phyloP scores from a whole-genome alignment of 805 yeast genomes.

The Cyberlindnera euphorbiae region DNA sequence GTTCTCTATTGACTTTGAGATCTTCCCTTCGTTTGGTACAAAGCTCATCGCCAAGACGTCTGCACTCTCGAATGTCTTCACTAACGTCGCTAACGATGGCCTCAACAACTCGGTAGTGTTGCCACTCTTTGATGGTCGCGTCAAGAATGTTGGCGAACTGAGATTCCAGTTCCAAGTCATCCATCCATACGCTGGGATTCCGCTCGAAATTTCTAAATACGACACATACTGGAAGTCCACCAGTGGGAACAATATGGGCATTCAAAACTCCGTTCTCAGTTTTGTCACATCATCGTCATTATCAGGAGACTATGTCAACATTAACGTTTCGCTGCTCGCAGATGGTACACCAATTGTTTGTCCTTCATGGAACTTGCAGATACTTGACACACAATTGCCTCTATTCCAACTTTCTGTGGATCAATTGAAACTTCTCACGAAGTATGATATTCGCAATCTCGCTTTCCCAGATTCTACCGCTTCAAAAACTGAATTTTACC shows the following conservation, averaged over 20 bases:
- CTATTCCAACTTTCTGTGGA: slow-evolving; percentile 47
- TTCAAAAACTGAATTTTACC: slow-evolving; percentile 10
- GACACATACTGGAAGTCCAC: slow-evolving; percentile 98
- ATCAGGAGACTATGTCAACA: slow-evolving; percentile 69
- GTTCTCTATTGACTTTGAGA: slow-evolving; percentile 78
- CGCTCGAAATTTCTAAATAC: slow-evolving; percentile 84
- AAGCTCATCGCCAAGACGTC: slow-evolving; percentile 86
- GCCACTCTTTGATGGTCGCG: slow-evolving; percentile 77
- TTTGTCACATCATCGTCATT: slow-evolving; percentile 90
- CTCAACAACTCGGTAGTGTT: slow-evolving; percentile 40
- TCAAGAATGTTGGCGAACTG: slow-evolving; percentile 78
- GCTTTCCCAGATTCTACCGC: slow-evolving; percentile 4
- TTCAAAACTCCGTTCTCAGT: slow-evolving; percentile 42
- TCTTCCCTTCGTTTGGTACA: slow-evolving; percentile 93
- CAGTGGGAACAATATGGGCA: slow-evolving; percentile 35
- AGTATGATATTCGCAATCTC: slow-evolving; percentile 24
- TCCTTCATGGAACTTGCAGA: slow-evolving; percentile 56
- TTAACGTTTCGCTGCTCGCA: slow-evolving; percentile 63
- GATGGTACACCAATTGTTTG: slow-evolving; percentile 87
- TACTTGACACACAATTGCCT: slow-evolving; percentile 49
- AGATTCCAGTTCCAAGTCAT: slow-evolving; percentile 76
- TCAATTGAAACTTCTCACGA: slow-evolving; percentile 30
- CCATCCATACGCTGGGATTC: slow-evolving; percentile 79
- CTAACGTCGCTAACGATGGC: slow-evolving; percentile 28
- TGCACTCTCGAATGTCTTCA: slow-evolving; percentile 57